A percentile compares a stretch with the other conserved stretches of the same genome.
These are phyloP conservation scores for Rhynchospora pubera DNA, from an alignment of 176 grass and related monocot species.

Conservation along the genomic window DNA sequence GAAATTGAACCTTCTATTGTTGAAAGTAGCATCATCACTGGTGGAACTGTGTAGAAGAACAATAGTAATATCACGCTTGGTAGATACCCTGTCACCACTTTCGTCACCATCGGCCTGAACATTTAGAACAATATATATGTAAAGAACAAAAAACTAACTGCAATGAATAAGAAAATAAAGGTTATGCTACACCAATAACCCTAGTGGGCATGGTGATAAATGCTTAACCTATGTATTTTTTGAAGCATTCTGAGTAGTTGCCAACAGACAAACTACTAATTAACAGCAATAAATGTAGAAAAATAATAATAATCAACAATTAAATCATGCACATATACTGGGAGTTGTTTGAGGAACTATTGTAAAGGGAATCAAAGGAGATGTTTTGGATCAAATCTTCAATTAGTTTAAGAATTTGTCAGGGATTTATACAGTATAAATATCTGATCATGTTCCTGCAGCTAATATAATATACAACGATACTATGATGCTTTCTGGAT, in stretches of 20 bases:
- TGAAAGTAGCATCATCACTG: slow-evolving; percentile 86
- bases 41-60: slow-evolving; percentile 75
- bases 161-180: slow-evolving; percentile 2
- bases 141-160: not conserved
- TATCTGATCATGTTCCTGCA: not conserved
- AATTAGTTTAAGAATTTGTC: not conserved
- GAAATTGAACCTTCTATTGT: slow-evolving; percentile 76
- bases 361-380: not conserved
- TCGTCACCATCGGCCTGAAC: slow-evolving; percentile 46
- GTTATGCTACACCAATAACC: not conserved
- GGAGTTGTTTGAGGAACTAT: not conserved
- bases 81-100: slow-evolving; percentile 78
- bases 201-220: not conserved
- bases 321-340: not conserved
- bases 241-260: too few species aligned
- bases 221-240: too few species aligned
- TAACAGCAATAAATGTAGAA: not conserved
- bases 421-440: not conserved
- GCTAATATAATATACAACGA: not conserved
- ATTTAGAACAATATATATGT: slow-evolving; percentile 3
- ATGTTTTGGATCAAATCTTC: not conserved
- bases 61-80: slow-evolving; percentile 79
- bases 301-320: not conserved
- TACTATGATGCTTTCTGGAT: not conserved
- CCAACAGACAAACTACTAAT: too few species aligned